Percentiles rank a stretch among this genome's conserved stretches.
These are phyloP conservation scores for Emmonsia crescens DNA, from an alignment of 2,329 filamentous ascomycete species.

Conservation along the genomic window DNA sequence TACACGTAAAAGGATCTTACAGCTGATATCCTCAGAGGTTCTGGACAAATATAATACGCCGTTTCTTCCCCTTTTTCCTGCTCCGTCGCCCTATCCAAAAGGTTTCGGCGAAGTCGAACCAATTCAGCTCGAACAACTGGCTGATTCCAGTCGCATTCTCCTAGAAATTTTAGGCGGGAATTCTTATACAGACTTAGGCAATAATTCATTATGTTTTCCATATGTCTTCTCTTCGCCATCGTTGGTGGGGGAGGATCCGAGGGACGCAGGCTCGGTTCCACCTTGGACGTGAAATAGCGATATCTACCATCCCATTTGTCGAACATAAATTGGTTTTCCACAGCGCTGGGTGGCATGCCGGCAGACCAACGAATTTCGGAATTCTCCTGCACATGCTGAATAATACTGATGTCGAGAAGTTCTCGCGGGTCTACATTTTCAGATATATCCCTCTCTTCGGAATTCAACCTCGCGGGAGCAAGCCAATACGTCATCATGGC, in stretches of 20 bases:
- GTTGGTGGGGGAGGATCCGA: conserved; percentile 26
- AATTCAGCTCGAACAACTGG: conserved; percentile 69
- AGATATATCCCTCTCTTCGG: conserved; percentile 5
- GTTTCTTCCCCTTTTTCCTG: conserved; percentile 39
- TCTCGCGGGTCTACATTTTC: conserved; percentile 6
- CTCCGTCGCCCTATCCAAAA: conserved; percentile 57
- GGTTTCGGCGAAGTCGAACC: conserved; percentile 67
- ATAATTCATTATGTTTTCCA: conserved; percentile 67
- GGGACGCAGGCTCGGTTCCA: conserved; percentile 24
- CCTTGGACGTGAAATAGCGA: conserved; percentile 43
- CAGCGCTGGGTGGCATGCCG: conserved; percentile 27
- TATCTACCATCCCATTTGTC: conserved; percentile 48
- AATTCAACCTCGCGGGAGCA: conserved; percentile 43
- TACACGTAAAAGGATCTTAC: conserved; percentile 39
- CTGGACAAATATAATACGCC: conserved; percentile 59
- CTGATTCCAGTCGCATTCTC: conserved; percentile 54
- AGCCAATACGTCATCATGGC: conserved; percentile 73
- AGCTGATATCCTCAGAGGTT: conserved; percentile 65
- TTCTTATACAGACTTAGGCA: conserved; percentile 65
- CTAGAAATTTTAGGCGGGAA: conserved; percentile 38
- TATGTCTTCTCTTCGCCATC: conserved; percentile 32
- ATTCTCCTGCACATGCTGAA: conserved; percentile 27
- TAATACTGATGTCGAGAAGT: conserved; percentile 36
- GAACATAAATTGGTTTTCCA: conserved; percentile 43
- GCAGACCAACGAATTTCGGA: conserved; percentile 36